Evolutionary conservation across 139 green algal genomes (phyloP), one percentile per base, ranked within the genome.

Genomic region (Coelastrella sp.): DNA sequence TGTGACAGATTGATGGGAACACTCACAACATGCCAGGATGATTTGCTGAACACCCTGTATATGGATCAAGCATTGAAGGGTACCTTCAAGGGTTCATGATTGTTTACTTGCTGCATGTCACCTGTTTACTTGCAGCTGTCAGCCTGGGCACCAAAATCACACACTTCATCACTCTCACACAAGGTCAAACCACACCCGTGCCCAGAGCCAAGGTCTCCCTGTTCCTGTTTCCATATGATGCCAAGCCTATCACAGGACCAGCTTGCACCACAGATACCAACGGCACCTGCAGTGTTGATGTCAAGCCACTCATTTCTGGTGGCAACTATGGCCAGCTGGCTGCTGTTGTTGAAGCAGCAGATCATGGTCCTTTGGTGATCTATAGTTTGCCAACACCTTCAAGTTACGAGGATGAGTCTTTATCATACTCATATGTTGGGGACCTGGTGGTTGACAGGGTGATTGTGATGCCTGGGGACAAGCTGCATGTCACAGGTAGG

Each of bases 381-480:
- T 78, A 27, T 6, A 61, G 35, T 59, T 6, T 89, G 73, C 72
- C 58, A 1, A 63, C 9, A 7, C 35, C 72, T 25, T 80, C 74
- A 59, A 59, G 25, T 22, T 76, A 76, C 61, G 25, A 68, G 27
- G 17, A 27, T 6, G 35, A 49, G 8, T 57, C 11, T 24, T 12
- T 59, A 19, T 49, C 15, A 61, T 59, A 57, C 8, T 19, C 61
- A 7, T 88, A 88, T 80, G 85, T 81, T 24, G 92, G 8, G 12
- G 59, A 63, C 4, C 70, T 94, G 27, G 86, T 94, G 73, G 73
- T 94, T 14, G 93, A 95, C 84, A 88, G 93, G 6, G 66, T 66
- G 59, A 75, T 94, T 60, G 82, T 93, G 10, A 78, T 85, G n/a
- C 91, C 92, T 19, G 91, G 89, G 1, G 92, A 95, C 49, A 91